Evolutionary conservation across 306 rosid species (phyloP).

Genomic region (Arachis hypogaea): DNA sequence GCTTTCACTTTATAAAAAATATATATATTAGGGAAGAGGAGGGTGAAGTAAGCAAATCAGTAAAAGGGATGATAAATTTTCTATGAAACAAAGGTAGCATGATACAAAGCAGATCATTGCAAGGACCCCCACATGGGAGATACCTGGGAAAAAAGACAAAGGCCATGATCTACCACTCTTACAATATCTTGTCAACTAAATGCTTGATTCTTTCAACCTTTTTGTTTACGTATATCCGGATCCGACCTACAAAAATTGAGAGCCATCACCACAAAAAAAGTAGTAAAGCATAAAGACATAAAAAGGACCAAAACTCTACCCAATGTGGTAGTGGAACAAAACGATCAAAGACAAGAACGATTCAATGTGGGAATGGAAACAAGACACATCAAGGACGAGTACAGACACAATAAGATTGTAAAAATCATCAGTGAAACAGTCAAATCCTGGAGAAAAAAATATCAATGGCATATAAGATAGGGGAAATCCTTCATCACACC

Average conservation of each 20-base stretch:
- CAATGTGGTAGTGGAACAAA: too few species aligned
- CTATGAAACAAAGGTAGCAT: slow-evolving; percentile 67
- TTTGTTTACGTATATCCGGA: slow-evolving; percentile 50
- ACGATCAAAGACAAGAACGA: too few species aligned
- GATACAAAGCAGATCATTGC: slow-evolving; percentile 72
- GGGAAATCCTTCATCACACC: background rate
- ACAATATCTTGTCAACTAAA: slow-evolving; percentile 58
- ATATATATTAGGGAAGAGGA: background rate
- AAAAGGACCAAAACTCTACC: background rate
- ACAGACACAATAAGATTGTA: background rate
- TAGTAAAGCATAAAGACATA: slow-evolving; percentile 10
- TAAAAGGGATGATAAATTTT: slow-evolving; percentile 53
- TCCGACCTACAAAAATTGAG: slow-evolving; percentile 51
- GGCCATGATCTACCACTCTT: slow-evolving; percentile 60
- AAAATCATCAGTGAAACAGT: background rate
- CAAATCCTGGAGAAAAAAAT: background rate
- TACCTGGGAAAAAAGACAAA: too few species aligned
- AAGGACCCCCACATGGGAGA: slow-evolving; percentile 52
- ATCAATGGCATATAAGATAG: background rate
- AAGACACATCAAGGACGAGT: background rate
- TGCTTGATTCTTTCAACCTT: slow-evolving; percentile 58
- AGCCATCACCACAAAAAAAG: slow-evolving; percentile 28
- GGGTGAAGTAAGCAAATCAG: slow-evolving; percentile 37
- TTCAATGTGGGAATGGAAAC: background rate
- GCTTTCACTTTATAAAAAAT: slow-evolving; percentile 21